A percentile compares a stretch with the other conserved stretches of the same genome.
Conservation (phyloP, 2,329 filamentous ascomycete genomes). For the Chrysoporthe puriensis region DNA sequence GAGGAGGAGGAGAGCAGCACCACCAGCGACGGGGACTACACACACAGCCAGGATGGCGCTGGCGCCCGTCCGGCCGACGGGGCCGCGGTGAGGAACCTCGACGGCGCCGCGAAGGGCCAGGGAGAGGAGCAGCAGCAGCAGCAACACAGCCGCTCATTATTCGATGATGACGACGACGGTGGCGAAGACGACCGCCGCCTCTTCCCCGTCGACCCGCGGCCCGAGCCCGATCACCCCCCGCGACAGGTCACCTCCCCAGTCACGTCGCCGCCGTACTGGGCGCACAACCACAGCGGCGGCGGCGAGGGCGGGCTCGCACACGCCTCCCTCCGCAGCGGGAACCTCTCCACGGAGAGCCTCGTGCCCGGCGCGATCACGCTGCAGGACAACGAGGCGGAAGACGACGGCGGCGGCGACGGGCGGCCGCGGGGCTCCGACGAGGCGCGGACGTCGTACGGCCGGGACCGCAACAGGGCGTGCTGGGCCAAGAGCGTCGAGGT, state of each 20-base stretch:
- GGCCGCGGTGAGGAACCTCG: neutral
- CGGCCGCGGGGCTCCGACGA: conserved; percentile 22
- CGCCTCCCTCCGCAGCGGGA: conserved; percentile 44
- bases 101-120: neutral
- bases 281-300: conserved; percentile 33
- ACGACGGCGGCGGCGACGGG: conserved; percentile 42
- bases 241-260: conserved; percentile 30
- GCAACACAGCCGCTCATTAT: neutral
- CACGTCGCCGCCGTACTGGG: conserved; percentile 51
- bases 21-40: conserved; percentile 19
- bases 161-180: conserved; percentile 3
- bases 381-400: conserved; percentile 63
- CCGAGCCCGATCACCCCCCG: conserved; percentile 22
- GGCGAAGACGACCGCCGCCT: conserved; percentile 10
- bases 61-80: neutral
- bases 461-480: conserved; percentile 59
- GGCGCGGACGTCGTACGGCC: conserved; percentile 31
- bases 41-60: conserved; percentile 13
- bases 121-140: neutral
- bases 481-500: conserved; percentile 68
- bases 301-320: conserved; percentile 34
- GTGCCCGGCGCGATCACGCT: conserved; percentile 63
- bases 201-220: conserved; percentile 13
- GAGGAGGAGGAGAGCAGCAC: conserved; percentile 16
- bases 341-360: conserved; percentile 52